These are phyloP conservation scores for Kodamaea neixiangensis DNA, from an alignment of 805 yeast species.

Conservation along the genomic window DNA sequence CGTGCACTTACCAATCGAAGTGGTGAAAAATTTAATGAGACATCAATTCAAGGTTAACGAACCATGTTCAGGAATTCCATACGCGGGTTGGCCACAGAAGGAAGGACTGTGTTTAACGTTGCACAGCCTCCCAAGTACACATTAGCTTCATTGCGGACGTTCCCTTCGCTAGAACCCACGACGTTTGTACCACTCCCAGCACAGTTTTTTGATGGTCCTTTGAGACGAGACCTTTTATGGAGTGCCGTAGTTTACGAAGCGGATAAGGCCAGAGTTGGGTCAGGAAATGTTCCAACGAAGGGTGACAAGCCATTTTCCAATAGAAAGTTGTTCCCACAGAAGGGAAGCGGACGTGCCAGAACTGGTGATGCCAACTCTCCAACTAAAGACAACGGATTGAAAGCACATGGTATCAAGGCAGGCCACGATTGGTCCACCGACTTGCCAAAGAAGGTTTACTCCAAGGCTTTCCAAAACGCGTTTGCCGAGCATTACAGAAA, in stretches of 20 bases:
- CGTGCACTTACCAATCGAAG: conserved; percentile 4
- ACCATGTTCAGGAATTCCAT: conserved; percentile 14
- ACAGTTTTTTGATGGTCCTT: conserved; percentile 65
- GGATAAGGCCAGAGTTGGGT: conserved; percentile 84
- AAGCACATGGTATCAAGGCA: conserved; percentile 86
- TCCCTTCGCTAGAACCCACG: conserved; percentile 90
- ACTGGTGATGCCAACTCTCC: conserved; percentile 96
- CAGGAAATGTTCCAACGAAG: conserved; percentile 84
- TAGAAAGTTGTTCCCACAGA: conserved; percentile 81
- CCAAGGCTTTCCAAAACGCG: conserved; percentile 77
- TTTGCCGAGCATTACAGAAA: conserved; percentile 75
- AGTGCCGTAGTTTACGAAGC: conserved; percentile 91
- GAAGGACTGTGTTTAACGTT: conserved; percentile 21
- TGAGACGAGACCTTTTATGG: conserved; percentile 93
- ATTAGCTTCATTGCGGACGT: conserved; percentile 72
- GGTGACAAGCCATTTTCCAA: conserved; percentile 84
- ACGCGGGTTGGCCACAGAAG: conserved; percentile 28
- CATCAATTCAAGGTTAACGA: conserved; percentile 1
- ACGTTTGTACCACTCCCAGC: conserved; percentile 75
- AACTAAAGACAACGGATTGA: conserved; percentile 82
- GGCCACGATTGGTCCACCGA: conserved; percentile 86
- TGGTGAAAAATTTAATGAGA: conserved; percentile 1
- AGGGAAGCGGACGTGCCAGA: conserved; percentile 94
- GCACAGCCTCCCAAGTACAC: conserved; percentile 66
- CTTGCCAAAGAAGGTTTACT: conserved; percentile 72